Evolutionary conservation across 108 stramenopile genomes (phyloP), one percentile per base, ranked within the genome.

Genomic region (Cyclotella cryptica): DNA sequence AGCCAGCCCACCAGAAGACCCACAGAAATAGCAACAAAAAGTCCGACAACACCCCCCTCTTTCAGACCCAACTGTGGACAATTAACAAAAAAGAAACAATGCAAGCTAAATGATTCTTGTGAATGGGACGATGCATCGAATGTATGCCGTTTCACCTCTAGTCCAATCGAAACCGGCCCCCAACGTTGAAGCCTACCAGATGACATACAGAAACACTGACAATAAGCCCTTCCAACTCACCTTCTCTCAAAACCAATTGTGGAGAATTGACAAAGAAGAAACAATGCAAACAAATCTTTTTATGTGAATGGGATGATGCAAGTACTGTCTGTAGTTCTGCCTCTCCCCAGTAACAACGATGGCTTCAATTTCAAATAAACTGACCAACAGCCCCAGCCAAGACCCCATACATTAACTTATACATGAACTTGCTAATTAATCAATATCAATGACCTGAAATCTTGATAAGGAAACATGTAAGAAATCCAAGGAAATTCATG

Each of bases 251-350:
- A 55, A 2, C 30, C 15, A 13, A 2, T 14, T 61, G 60, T n/a
- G 18, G 12, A 30, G 13, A 29, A 30, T 13, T 39, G 13, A 19
- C 12, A 7, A 61, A 61, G 1, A 61, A 61, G 30, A 61, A n/a
- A 30, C 60, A 61, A 39, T 61, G 60, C 19, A 61, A 17, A 10
- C 60, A 35, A 61, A n/a, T 35, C 12, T 2, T 2, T n/a, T 30
- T 30, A 4, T 61, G 60, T 39, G 15, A 14, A 13, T 61, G 60
- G 60, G 19, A 61, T n/a, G 30, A 61, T 26, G 55, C n/a, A 55
- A 24, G 5, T 2, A 24, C 3, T 55, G 3, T 55, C 5, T 55
- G 55, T 21, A 26, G 35, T 35, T 35, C 6, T 35, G 35, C 35
- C 35, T 35, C 35, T n/a, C n/a, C n/a, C n/a, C n/a, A n/a, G n/a